Evolutionary conservation across 306 rosid genomes (phyloP).

Genomic region (Myrica gale): DNA sequence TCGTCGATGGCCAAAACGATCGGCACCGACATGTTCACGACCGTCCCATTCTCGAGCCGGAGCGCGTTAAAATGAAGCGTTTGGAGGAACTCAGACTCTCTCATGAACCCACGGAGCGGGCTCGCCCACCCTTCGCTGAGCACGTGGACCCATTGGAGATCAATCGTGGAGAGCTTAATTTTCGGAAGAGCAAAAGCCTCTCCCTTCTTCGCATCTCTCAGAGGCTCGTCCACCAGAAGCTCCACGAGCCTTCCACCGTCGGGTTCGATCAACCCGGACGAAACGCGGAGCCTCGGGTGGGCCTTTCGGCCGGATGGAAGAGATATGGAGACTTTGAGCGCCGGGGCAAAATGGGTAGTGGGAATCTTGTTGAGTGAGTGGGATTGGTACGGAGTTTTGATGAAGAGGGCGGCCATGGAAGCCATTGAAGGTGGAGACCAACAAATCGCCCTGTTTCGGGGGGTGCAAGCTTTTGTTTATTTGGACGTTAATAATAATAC

Average conservation of each 20-base stretch:
- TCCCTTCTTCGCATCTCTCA: constrained; percentile 47
- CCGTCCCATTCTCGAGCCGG: constrained; percentile 72
- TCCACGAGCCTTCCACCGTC: constrained; percentile 87
- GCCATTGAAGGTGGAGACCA: constrained; percentile 65
- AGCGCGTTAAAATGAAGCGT: constrained; percentile 98
- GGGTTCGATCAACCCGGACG: constrained; percentile 77
- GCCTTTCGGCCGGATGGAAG: constrained; percentile 5
- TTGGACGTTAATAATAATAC: background rate
- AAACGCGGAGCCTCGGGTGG: constrained; percentile 48
- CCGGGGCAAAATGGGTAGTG: constrained; percentile 47
- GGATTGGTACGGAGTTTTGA: constrained; percentile 44
- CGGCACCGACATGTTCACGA: constrained; percentile 92
- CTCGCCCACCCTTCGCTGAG: constrained; percentile 99
- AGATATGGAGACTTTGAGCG: constrained; percentile 30
- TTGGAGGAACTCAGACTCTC: constrained; percentile 99
- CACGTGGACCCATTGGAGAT: constrained; percentile 84
- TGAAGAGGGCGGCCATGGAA: constrained; percentile 72
- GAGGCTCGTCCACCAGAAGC: constrained; percentile 60
- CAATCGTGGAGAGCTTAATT: constrained; percentile 65
- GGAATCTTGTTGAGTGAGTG: constrained; percentile 38
- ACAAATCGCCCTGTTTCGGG: background rate
- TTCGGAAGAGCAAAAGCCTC: constrained; percentile 68
- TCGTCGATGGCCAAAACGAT: constrained; percentile 90
- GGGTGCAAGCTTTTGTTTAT: constrained; percentile 5
- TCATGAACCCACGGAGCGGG: constrained; percentile 88